These are phyloP conservation scores for Ceriops zippeliana DNA, from an alignment of 345 rosid genomes.

Conservation along the genomic window DNA sequence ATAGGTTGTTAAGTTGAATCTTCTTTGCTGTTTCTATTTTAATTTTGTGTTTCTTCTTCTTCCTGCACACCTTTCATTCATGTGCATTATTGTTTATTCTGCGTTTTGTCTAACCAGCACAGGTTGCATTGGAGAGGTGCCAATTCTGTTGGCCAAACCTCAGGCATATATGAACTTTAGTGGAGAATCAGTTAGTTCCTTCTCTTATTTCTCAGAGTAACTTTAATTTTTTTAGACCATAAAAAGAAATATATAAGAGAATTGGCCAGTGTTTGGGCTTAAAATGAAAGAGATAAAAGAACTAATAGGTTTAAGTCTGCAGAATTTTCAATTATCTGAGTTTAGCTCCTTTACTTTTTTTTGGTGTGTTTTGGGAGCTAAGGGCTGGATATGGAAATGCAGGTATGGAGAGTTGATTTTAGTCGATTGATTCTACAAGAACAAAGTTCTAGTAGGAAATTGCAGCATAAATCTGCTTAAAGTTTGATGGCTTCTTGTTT, in stretches of 20 bases:
- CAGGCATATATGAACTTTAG: slow-evolving; percentile 93
- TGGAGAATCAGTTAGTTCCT: slow-evolving; percentile 73
- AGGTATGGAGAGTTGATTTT: not conserved
- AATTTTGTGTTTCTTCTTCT: slow-evolving; percentile 2
- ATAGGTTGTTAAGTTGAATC: slow-evolving; percentile 52
- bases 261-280: too few relatives aligned
- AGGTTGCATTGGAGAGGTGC: slow-evolving; percentile 90
- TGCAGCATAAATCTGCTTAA: too few relatives aligned
- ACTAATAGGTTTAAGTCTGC: not conserved
- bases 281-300: not conserved
- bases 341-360: not conserved
- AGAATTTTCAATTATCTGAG: not conserved
- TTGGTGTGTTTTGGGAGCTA: not conserved
- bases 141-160: slow-evolving; percentile 80
- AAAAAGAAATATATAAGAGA: too few relatives aligned
- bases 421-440: too few relatives aligned
- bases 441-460: too few relatives aligned
- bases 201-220: slow-evolving; percentile 5
- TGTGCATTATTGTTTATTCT: slow-evolving; percentile 33
- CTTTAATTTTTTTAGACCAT: not conserved
- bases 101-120: slow-evolving; percentile 42
- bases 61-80: not conserved
- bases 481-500: too few relatives aligned
- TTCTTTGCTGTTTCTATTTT: slow-evolving; percentile 8
- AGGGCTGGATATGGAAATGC: not conserved